These are phyloP conservation scores for Eurotiales sp. DNA, from an alignment of 2,329 filamentous ascomycete genomes.

Conservation along the genomic window DNA sequence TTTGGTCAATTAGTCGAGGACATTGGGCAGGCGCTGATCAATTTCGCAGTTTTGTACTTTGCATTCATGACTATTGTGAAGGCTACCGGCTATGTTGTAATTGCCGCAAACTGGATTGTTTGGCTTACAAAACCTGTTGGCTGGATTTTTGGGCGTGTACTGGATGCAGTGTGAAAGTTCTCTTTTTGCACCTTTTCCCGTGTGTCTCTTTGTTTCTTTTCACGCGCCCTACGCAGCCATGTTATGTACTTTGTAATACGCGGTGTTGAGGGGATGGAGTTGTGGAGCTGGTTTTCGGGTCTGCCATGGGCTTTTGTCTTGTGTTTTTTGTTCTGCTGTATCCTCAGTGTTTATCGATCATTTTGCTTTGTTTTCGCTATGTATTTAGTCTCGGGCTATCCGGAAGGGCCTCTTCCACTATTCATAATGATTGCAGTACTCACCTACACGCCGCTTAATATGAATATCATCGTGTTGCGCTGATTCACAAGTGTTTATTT, in stretches of 20 bases:
- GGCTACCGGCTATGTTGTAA: conserved; percentile 28
- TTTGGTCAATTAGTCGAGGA: conserved; percentile 27
- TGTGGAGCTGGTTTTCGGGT: not conserved
- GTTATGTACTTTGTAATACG: too few species aligned
- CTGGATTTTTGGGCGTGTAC: conserved; percentile 24
- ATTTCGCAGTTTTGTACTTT: conserved; percentile 31
- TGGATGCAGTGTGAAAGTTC: not conserved
- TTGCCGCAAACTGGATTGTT: conserved; percentile 33
- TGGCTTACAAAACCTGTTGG: conserved; percentile 35
- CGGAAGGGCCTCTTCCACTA: not conserved
- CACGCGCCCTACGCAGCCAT: too few species aligned
- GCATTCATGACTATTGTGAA: conserved; percentile 29
- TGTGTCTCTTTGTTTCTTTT: too few species aligned
- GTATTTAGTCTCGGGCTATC: not conserved
- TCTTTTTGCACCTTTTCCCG: too few species aligned
- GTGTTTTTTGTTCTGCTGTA: not conserved
- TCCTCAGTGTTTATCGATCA: not conserved
- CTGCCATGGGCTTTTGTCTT: not conserved
- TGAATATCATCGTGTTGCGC: too few species aligned
- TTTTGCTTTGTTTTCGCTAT: not conserved
- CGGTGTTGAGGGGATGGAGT: not conserved
- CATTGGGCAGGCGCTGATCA: conserved; percentile 30
- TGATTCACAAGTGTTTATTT: too few species aligned
- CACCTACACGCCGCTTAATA: too few species aligned
- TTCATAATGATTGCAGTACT: not conserved